Evolutionary conservation across 202 grass and related monocot species (phyloP), one percentile per base, ranked within the genome.

Genomic region (Eragrostis tef): DNA sequence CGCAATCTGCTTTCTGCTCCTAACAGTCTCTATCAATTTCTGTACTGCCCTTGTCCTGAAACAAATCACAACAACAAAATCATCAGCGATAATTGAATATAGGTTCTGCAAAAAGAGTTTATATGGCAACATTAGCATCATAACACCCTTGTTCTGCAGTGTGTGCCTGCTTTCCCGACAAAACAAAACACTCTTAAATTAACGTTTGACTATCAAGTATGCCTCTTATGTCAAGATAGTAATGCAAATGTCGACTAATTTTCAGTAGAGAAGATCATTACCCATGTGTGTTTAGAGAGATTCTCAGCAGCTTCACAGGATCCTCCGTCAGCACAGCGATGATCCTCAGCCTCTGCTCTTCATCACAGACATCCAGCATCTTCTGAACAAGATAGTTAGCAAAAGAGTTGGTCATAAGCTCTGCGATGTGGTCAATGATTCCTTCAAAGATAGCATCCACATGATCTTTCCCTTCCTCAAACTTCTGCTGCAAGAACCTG

Each of bases 311-410:
- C 46, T 84, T 80, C 20, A 63, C 4, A 34, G 87, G 85, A 64
- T 91, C 85, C 53, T 93, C 78, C 0, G 85, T 95, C 64, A 98
- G 79, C 74, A 83, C 45, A 5, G 14, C 26, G 19, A 91, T 68
- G 60, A 95, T 80, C 77, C 72, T 70, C 70, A 85, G 65, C 80
- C 77, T 88, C 79, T 95, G 96, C 34, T 85, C 85, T 77, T 98
- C 90, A 81, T 85, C 86, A 81, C 96, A 95, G 54, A 93, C 80
- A 42, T 91, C 89, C 39, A 95, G 61, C 56, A 98, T 67, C 79
- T 91, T 93, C 83, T 95, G 92, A 74, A 95, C 86, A n/a, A 98
- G 92, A 84, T 93, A 93, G 83, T 98, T 98, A 14, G 87, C 96
- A 81, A 90, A 93, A 9, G 78, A 86, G 66, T 91, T 84, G 21